Conservation (phyloP, 2,329 filamentous ascomycete genomes). For the Epichloe elymi region DNA sequence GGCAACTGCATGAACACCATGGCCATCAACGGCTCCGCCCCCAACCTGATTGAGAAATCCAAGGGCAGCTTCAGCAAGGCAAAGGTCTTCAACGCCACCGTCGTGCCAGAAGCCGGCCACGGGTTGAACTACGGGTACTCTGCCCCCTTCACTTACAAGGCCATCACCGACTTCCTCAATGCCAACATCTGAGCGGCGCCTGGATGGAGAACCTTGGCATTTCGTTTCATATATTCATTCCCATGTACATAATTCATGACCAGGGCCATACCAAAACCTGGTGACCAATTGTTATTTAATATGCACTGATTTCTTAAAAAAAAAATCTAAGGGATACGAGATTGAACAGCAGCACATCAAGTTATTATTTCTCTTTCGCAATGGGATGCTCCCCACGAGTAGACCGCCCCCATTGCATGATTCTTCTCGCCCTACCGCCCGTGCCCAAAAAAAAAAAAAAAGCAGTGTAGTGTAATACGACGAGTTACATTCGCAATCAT, state of each 20-base stretch:
- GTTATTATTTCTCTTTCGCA: too few species aligned
- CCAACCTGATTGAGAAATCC: conserved; percentile 29
- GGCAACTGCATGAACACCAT: conserved; percentile 41
- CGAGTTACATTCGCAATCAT: too few species aligned
- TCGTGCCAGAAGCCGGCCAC: conserved; percentile 39
- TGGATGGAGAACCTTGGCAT: not conserved
- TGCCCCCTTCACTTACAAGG: conserved; percentile 17
- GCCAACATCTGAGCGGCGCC: not conserved
- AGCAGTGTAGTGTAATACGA: too few species aligned
- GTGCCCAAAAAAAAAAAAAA: too few species aligned
- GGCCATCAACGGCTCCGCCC: conserved; percentile 21
- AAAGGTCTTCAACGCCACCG: conserved; percentile 35
- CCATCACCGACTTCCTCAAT: conserved; percentile 23
- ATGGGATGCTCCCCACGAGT: too few species aligned
- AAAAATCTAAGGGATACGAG: not conserved
- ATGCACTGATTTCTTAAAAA: too few species aligned
- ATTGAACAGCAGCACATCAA: too few species aligned
- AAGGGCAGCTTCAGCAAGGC: conserved; percentile 29
- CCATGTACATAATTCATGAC: not conserved
- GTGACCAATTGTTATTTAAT: not conserved
- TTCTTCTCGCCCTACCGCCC: too few species aligned
- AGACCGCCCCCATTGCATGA: too few species aligned
- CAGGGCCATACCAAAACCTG: not conserved
- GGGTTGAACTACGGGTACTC: conserved; percentile 35
- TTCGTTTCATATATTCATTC: not conserved